Evolutionary conservation across 2,329 filamentous ascomycete species (phyloP).

Genomic region (Aspergillus transmontanensis): DNA sequence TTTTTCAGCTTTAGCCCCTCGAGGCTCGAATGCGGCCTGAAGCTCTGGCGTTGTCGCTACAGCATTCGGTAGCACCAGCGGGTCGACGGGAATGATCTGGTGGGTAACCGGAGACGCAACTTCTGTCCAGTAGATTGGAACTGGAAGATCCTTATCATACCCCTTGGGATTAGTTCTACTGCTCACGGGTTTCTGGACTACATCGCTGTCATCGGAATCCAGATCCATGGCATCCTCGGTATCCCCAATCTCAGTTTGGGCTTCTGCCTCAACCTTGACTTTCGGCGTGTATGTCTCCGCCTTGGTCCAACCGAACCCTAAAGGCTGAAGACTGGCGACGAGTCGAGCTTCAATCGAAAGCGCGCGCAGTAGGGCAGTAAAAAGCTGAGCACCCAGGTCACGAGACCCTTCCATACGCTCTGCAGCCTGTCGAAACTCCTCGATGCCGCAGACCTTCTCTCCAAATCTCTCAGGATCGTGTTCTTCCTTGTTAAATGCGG

Average conservation of each 20-base stretch:
- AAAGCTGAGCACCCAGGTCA: conserved; percentile 86
- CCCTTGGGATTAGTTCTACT: conserved; percentile 48
- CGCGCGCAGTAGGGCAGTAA: conserved; percentile 79
- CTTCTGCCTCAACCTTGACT: conserved; percentile 17
- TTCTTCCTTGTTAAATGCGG: conserved; percentile 66
- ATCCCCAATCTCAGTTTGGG: conserved; percentile 10
- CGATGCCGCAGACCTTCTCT: conserved; percentile 69
- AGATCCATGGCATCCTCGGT: conserved; percentile 22
- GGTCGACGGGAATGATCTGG: conserved; percentile 77
- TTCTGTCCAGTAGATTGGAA: conserved; percentile 92
- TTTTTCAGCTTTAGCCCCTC: conserved; percentile 79
- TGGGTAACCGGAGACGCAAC: conserved; percentile 79
- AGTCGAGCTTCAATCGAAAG: conserved; percentile 81
- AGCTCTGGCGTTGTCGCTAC: conserved; percentile 74
- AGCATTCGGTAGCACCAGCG: conserved; percentile 65
- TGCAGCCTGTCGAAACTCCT: conserved; percentile 70
- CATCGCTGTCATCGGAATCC: conserved; percentile 23
- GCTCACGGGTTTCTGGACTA: conserved; percentile 25
- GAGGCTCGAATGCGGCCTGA: conserved; percentile 75
- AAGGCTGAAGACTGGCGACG: conserved; percentile 80
- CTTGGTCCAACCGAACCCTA: conserved; percentile 90
- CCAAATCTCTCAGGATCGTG: conserved; percentile 69
- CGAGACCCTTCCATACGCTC: conserved; percentile 75
- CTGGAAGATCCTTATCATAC: conserved; percentile 76
- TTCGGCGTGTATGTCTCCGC: conserved; percentile 70